phyloP scores from a whole-genome alignment of 2,329 filamentous ascomycete genomes.

The Aspergillus tubingensis region DNA sequence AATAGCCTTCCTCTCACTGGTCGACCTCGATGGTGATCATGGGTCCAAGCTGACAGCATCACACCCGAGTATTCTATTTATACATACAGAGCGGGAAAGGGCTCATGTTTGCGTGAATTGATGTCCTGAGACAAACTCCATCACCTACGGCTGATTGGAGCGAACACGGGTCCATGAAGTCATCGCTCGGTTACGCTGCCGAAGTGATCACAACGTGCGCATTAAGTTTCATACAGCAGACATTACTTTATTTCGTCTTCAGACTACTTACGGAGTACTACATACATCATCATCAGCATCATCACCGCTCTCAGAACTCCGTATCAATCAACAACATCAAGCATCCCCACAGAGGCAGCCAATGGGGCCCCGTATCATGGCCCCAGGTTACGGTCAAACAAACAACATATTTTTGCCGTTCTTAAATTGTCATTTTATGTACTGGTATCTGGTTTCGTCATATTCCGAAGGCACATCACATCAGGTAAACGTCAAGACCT shows the following conservation, averaged over 20 bases:
- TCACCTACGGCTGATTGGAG: neutral
- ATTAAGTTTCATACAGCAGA: neutral
- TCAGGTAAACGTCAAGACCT: constrained; percentile 13
- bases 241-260: constrained; percentile 15
- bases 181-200: neutral
- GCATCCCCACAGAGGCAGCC: neutral
- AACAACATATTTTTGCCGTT: constrained; percentile 1
- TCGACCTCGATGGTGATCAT: neutral
- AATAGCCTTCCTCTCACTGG: neutral
- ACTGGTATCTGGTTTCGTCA: constrained; percentile 23
- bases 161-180: neutral
- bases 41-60: neutral
- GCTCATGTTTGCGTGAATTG: neutral
- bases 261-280: constrained; percentile 3
- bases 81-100: neutral
- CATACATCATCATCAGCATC: constrained; percentile 10
- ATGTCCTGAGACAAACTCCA: neutral
- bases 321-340: neutral
- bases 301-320: constrained; percentile 7
- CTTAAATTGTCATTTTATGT: constrained; percentile 20
- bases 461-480: constrained; percentile 19
- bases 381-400: constrained; percentile 8
- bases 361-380: neutral
- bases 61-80: neutral
- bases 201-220: neutral